These are phyloP conservation scores for Acrasis kona DNA, from an alignment of 78 protist species.

Conservation along the genomic window DNA sequence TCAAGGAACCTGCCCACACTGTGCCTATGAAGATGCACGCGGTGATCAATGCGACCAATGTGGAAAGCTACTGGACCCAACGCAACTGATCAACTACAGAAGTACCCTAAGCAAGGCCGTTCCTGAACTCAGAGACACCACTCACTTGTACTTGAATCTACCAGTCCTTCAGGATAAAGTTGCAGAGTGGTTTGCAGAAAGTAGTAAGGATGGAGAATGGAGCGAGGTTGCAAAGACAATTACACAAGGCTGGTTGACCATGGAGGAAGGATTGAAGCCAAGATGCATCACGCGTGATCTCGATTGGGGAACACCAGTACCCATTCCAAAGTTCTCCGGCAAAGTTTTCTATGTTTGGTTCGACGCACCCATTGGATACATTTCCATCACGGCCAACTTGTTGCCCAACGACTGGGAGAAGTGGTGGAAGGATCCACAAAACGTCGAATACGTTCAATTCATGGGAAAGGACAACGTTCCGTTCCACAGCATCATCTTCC, in stretches of 20 bases:
- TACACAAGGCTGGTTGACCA: conserved; percentile 48
- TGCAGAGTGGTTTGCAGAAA: conserved; percentile 8
- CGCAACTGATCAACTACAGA: conserved; percentile 39
- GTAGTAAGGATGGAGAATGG: conserved; percentile 19
- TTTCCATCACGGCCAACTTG: conserved; percentile 70
- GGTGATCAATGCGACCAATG: conserved; percentile 90
- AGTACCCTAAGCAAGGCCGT: conserved; percentile 27
- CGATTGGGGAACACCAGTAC: conserved; percentile 80
- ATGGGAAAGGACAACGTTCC: conserved; percentile 77
- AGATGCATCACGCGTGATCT: conserved; percentile 84
- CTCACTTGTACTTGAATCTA: conserved; percentile 61
- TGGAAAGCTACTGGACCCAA: conserved; percentile 50
- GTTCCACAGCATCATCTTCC: conserved; percentile 85
- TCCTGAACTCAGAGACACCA: conserved; percentile 42
- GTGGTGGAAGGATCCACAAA: conserved; percentile 81
- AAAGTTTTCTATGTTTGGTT: conserved; percentile 88
- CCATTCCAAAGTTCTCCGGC: conserved; percentile 41
- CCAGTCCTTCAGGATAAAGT: conserved; percentile 40
- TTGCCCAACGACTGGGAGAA: conserved; percentile 60
- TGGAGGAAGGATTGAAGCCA: conserved; percentile 44
- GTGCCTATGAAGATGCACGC: conserved; percentile 62
- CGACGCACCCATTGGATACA: conserved; percentile 86
- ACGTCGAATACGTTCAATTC: conserved; percentile 65
- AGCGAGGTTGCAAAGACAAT: conserved; percentile 25
- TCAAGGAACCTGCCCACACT: conserved; percentile 75